Evolutionary conservation across 768 basidiomycete species (phyloP).

Genomic region (Gloeophyllum trabeum): DNA sequence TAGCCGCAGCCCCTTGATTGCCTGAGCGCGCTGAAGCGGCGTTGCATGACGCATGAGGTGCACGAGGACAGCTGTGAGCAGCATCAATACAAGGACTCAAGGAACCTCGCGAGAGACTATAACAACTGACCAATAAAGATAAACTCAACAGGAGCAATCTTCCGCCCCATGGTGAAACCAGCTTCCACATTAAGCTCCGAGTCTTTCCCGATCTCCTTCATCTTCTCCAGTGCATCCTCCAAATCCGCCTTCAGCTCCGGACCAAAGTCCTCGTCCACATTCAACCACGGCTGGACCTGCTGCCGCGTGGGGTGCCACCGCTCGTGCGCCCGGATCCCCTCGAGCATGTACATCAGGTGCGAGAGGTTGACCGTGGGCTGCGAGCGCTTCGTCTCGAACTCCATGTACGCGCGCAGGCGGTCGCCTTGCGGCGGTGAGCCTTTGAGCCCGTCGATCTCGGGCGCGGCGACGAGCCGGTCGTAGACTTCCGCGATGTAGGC

Average conservation of each 20-base stretch:
- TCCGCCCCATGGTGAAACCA: constrained; percentile 42
- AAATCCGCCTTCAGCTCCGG: constrained; percentile 42
- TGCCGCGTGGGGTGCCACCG: constrained; percentile 37
- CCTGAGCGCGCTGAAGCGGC: constrained; percentile 36
- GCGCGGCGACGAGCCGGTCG: constrained; percentile 39
- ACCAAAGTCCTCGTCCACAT: constrained; percentile 24
- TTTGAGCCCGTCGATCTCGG: too few species aligned
- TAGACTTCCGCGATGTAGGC: constrained; percentile 56
- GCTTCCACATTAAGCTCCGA: constrained; percentile 27
- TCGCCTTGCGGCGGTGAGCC: too few species aligned
- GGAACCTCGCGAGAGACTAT: neutral
- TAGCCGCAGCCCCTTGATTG: constrained; percentile 45
- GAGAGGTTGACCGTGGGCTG: constrained; percentile 69
- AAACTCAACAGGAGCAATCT: constrained; percentile 67
- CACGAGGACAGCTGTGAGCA: constrained; percentile 50
- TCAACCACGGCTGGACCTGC: constrained; percentile 41
- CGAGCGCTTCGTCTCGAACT: constrained; percentile 58
- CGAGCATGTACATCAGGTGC: constrained; percentile 57
- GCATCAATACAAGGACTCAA: constrained; percentile 2
- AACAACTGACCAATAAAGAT: constrained; percentile 71
- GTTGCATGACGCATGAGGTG: constrained; percentile 34
- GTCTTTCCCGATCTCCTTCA: constrained; percentile 40
- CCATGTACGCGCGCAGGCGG: constrained; percentile 43
- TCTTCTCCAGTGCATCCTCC: constrained; percentile 38
- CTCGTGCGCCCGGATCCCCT: constrained; percentile 28